Conservation (phyloP, 306 rosid genomes). For the Acacia crassicarpa region DNA sequence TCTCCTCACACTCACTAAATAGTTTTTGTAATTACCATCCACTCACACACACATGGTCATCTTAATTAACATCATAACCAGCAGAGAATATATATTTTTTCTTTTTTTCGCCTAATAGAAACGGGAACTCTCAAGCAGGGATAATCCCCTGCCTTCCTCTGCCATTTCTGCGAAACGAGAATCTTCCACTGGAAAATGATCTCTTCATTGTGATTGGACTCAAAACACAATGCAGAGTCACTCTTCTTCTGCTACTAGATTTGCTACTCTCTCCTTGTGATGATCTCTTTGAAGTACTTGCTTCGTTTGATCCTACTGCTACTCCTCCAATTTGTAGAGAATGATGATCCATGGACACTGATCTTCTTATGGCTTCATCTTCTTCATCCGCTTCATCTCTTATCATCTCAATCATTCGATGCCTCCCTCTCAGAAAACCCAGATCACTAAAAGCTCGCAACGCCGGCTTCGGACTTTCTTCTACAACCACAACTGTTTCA, state of each 20-base stretch:
- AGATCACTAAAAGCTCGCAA: slow-evolving; percentile 63
- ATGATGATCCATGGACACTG: slow-evolving; percentile 86
- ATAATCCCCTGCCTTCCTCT: slow-evolving; percentile 55
- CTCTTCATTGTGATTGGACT: slow-evolving; percentile 87
- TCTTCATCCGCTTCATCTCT: slow-evolving; percentile 51
- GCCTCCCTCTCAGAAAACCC: slow-evolving; percentile 62
- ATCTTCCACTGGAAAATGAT: slow-evolving; percentile 83
- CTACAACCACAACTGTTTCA: slow-evolving; percentile 28
- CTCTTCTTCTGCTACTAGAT: slow-evolving; percentile 45
- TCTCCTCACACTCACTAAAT: slow-evolving; percentile 25
- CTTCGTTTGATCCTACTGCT: slow-evolving; percentile 38
- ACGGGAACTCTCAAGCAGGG: slow-evolving; percentile 42
- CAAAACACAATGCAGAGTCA: slow-evolving; percentile 51
- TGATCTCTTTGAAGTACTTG: slow-evolving; percentile 57
- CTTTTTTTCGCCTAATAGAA: background rate
- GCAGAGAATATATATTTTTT: background rate
- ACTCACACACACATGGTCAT: slow-evolving; percentile 18
- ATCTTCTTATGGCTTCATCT: slow-evolving; percentile 57
- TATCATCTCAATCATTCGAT: slow-evolving; percentile 63
- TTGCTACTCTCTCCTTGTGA: slow-evolving; percentile 51
- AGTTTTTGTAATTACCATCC: background rate
- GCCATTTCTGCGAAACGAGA: slow-evolving; percentile 55
- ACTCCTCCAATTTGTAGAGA: slow-evolving; percentile 40
- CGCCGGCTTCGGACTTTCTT: slow-evolving; percentile 49
- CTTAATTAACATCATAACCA: background rate